Evolutionary conservation across 306 rosid species (phyloP), one percentile per base, ranked within the genome.

Genomic region (Casuarina glauca): DNA sequence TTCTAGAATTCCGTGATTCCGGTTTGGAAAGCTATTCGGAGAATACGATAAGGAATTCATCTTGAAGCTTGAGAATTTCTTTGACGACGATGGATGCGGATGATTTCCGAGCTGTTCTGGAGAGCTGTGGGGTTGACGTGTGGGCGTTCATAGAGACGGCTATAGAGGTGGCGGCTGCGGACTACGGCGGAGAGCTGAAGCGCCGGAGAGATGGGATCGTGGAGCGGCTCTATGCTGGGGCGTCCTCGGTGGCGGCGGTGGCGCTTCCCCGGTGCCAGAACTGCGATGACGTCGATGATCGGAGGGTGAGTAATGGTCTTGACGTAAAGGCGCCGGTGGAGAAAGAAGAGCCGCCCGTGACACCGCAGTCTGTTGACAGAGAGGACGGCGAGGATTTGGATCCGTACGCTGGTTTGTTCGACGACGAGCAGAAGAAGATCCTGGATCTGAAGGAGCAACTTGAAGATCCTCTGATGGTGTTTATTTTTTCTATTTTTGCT

Each of bases 101-200:
- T 63, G 97, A 91, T 86, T 91, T 96, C 70, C 92, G 96, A 63
- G 79, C 97, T 53, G 70, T 96, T 54, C 54, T 96, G 74, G 92
- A 90, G 0, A 86, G 87, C 15, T 86, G 97, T 0, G 97, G 96
- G 4, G 91, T 96, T n/a, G 98, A 96, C 75, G 88, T 96, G 0
- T 96, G 96, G 90, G 74, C 89, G 70, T 87, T 96, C 76, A 90
- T 96, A 45, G 98, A 93, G 79, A 86, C 98, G 9, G 98, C 98
- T 17, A 93, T 96, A 69, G 84, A 82, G 36, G 94, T 96, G 5
- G 99, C 99, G 20, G 79, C 97, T 7, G 2, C 45, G 19, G 99
- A 96, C 36, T 85, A 70, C 77, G 90, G 84, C 58, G 74, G 17
- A 11, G 96, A 93, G 46, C 74, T 96, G 76, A 96, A 84, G 88